These are phyloP conservation scores for Vitis rotundifolia DNA, from an alignment of 164 flowering plant genomes.

Conservation along the genomic window DNA sequence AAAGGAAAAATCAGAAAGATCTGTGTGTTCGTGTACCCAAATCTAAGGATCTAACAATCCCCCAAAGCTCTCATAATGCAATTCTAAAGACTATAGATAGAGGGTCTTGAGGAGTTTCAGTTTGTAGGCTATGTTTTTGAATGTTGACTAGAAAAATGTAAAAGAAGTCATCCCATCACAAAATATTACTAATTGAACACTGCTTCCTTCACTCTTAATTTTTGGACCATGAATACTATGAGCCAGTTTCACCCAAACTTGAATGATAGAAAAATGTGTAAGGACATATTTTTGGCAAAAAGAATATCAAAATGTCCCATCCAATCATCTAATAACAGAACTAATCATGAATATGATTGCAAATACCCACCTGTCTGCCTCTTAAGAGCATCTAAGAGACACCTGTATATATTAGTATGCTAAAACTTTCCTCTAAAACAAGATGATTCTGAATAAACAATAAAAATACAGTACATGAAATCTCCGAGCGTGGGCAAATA, in stretches of 20 bases:
- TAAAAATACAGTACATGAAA: conserved; percentile 7
- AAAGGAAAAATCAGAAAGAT: no score
- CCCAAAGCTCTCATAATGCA: no score
- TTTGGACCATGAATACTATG: no score
- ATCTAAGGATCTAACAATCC: no score
- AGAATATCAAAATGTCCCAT: conserved; percentile 10
- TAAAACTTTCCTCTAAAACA: conserved; percentile 11
- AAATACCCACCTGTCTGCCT: conserved; percentile 22
- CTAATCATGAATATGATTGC: conserved; percentile 22
- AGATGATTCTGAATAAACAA: conserved; percentile 4
- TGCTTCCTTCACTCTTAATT: background rate
- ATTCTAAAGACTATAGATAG: no score
- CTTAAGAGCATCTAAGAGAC: conserved; percentile 19
- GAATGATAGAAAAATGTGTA: background rate
- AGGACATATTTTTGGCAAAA: conserved; percentile 10
- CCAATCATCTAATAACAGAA: conserved; percentile 18
- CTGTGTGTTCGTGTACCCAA: no score
- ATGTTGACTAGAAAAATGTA: background rate
- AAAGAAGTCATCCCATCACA: background rate
- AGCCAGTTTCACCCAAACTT: no score
- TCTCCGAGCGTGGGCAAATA: conserved; percentile 21
- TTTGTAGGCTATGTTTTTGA: background rate
- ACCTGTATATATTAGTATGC: conserved; percentile 14
- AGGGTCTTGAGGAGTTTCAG: no score
- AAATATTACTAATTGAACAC: background rate